Evolutionary conservation across 176 grass and related monocot genomes (phyloP).

Genomic region (Luzula sylvatica): DNA sequence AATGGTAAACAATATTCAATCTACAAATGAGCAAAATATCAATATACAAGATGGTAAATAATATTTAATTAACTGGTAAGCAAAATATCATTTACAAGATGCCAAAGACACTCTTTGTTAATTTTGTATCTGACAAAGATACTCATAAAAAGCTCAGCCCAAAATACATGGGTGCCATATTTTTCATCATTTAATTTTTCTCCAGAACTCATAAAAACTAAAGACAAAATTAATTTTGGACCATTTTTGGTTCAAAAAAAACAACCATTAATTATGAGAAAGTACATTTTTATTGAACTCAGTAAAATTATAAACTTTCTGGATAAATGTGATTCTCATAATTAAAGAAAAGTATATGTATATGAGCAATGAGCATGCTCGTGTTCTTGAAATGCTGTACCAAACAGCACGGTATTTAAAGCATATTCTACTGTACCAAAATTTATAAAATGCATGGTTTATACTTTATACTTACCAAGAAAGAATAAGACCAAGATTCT

Average conservation of each 20-base stretch:
- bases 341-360: not conserved
- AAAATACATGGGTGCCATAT: constrained; percentile 4
- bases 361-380: not conserved
- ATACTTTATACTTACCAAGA: not conserved
- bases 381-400: not conserved
- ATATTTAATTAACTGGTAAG: no score
- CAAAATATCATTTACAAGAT: no score
- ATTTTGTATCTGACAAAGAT: constrained; percentile 10
- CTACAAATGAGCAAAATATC: no score
- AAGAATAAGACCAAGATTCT: constrained; percentile 36
- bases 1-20: no score
- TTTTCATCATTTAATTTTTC: not conserved
- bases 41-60: no score
- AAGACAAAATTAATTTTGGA: not conserved
- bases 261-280: not conserved
- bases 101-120: constrained; percentile 21
- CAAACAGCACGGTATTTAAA: constrained; percentile 8
- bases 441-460: constrained; percentile 13
- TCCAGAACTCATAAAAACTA: not conserved
- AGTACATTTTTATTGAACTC: not conserved
- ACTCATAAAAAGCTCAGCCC: constrained; percentile 10
- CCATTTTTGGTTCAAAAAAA: not conserved
- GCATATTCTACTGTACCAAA: constrained; percentile 2
- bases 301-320: constrained; percentile 1
- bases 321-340: not conserved